phyloP scores from a whole-genome alignment of 106 monocot genomes.

The Phalaenopsis aphrodite region DNA sequence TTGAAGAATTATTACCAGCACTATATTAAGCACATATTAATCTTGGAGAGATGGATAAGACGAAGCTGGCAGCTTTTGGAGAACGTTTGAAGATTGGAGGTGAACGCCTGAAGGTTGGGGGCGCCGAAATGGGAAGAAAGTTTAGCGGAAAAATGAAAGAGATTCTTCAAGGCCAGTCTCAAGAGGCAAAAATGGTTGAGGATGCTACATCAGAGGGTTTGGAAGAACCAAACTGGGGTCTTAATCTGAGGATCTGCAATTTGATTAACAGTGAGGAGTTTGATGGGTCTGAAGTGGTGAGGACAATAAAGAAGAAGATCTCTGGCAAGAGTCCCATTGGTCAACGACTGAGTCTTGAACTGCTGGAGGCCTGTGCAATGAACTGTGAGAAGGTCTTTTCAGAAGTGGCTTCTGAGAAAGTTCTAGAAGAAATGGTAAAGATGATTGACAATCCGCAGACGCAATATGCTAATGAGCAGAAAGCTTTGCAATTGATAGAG shows the following conservation, averaged over 20 bases:
- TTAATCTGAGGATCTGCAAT: conserved; percentile 63
- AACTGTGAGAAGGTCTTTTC: conserved; percentile 86
- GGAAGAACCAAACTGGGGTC: conserved; percentile 69
- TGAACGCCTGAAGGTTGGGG: conserved; percentile 49
- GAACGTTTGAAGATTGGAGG: conserved; percentile 66
- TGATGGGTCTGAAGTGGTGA: conserved; percentile 57
- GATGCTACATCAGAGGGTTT: conserved; percentile 69
- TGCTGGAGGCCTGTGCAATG: conserved; percentile 70
- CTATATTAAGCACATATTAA: not conserved
- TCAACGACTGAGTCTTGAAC: conserved; percentile 57
- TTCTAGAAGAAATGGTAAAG: conserved; percentile 68
- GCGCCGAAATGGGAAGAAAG: conserved; percentile 55
- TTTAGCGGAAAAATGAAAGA: conserved; percentile 78
- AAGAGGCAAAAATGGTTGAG: conserved; percentile 70
- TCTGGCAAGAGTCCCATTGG: conserved; percentile 23
- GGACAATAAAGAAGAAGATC: conserved; percentile 74
- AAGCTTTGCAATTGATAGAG: conserved; percentile 57
- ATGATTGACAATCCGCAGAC: conserved; percentile 66
- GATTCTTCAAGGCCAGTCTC: conserved; percentile 56
- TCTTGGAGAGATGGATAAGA: conserved; percentile 39
- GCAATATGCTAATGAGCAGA: conserved; percentile 28
- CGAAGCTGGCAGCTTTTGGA: conserved; percentile 42
- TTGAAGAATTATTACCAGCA: not conserved
- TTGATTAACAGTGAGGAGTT: conserved; percentile 59
- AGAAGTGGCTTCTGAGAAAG: conserved; percentile 67